Base-by-base conservation (phyloP, 192 early-diverging fungal species). In the Podila horticola region DNA sequence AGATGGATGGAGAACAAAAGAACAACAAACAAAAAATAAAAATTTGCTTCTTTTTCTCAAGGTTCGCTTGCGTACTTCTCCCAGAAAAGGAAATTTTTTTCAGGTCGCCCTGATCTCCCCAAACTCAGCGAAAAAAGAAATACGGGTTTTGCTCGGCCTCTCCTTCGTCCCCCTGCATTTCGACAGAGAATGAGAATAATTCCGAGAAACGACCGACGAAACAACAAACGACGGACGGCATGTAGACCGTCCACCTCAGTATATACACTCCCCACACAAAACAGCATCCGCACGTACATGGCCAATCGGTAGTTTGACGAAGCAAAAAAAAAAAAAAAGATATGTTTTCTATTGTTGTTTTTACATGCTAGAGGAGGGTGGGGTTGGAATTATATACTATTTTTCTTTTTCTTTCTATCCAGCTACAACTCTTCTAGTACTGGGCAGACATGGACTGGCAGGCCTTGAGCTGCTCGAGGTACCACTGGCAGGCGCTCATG, bases 401-500 rank as follows among this genome's bases (percentile, higher is more conserved):
- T 28, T 38, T 24, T 15, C 41, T 31, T 12, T 65, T 50, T 49
- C 36, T 24, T 31, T 31, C 36, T 41, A 65, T 50, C 24, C 30
- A 11, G 28, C 5, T 4, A 13, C 20, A 24, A 31, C 4, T 20
- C 8, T 49, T 11, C 64, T 81, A 98, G 62, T 81, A 81, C 57
- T 81, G 77, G 52, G 77, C 65, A 73, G 77, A 66, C 77, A 81
- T 81, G 55, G 77, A 73, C 77, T 81, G 77, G 77, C 77, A 81
- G 62, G 92, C 87, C 90, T 97, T 97, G 65, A 98, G 90, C 85
- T 92, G 88, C 73, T 98, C 95, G 48, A 97, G 84, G 84, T 96
- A 96, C 89, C 93, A 96, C 86, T 95, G 92, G 88, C 97, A 98
- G 34, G 90, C 87, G 51, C 72, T 82, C 73, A 94, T 91, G 83